Conservation (phyloP, 2,329 filamentous ascomycete genomes). For the Capronia epimyces region DNA sequence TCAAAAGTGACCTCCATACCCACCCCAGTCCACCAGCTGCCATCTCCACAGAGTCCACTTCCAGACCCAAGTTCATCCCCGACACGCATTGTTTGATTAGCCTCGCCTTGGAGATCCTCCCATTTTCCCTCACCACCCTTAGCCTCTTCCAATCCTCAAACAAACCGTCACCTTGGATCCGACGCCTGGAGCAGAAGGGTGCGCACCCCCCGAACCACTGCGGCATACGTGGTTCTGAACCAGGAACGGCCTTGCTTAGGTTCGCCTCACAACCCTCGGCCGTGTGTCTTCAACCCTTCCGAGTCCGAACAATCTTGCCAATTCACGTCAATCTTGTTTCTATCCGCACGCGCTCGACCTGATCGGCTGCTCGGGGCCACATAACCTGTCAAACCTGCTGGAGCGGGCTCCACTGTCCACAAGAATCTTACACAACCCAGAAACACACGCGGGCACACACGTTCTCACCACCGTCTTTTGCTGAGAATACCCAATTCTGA, state of each 20-base stretch:
- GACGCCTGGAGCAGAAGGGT: neutral
- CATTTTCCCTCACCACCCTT: constrained; percentile 3
- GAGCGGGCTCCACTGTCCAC: constrained; percentile 7
- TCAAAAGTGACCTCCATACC: constrained; percentile 4
- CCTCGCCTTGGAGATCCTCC: constrained; percentile 4
- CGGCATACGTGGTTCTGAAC: neutral
- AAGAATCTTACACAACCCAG: constrained; percentile 5
- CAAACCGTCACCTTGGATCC: constrained; percentile 15
- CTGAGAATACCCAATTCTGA: neutral
- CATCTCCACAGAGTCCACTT: constrained; percentile 6
- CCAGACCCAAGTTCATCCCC: constrained; percentile 5
- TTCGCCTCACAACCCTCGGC: neutral
- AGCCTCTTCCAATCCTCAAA: constrained; percentile 11
- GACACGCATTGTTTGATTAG: constrained; percentile 24
- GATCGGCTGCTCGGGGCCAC: constrained; percentile 1
- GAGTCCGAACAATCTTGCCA: constrained; percentile 5
- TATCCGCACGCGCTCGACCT: constrained; percentile 16
- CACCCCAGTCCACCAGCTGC: neutral
- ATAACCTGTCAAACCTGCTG: constrained; percentile 9
- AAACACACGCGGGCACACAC: neutral
- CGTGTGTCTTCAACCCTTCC: constrained; percentile 6
- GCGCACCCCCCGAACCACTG: neutral
- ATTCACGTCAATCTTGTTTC: constrained; percentile 10
- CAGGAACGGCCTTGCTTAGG: neutral
- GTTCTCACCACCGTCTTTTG: neutral